Conservation (phyloP, 768 basidiomycete species). For the Boletus reticulatus region DNA sequence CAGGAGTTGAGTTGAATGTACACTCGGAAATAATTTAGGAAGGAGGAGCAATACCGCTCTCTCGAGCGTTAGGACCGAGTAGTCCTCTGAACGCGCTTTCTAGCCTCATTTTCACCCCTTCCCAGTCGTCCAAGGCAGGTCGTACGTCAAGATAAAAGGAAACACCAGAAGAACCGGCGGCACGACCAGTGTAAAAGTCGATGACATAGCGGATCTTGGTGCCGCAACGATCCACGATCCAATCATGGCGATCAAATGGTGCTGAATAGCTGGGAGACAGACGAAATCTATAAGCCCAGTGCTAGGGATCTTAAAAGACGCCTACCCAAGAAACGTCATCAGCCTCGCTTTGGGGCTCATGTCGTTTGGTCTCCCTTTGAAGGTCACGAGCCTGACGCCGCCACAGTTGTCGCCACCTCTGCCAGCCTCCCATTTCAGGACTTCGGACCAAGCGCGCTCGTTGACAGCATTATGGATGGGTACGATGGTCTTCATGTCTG, state of each 20-base stretch:
- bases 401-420: slow-evolving; percentile 83
- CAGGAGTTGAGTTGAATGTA: slow-evolving; percentile 9
- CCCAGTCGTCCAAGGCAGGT: slow-evolving; percentile 93
- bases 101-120: slow-evolving; percentile 83
- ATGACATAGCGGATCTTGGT: slow-evolving; percentile 90
- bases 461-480: slow-evolving; percentile 99
- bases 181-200: slow-evolving; percentile 93
- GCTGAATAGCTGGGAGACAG: slow-evolving; percentile 67
- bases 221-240: slow-evolving; percentile 94
- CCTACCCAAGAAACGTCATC: slow-evolving; percentile 85
- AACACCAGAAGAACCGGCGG: slow-evolving; percentile 45
- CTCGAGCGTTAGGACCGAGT: slow-evolving; percentile 22
- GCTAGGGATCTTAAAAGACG: slow-evolving; percentile 3
- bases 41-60: slow-evolving; percentile 17
- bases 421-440: slow-evolving; percentile 79
- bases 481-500: slow-evolving; percentile 95
- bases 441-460: slow-evolving; percentile 85
- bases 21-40: slow-evolving; percentile 9
- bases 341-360: slow-evolving; percentile 77
- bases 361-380: slow-evolving; percentile 85
- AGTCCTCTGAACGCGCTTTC: slow-evolving; percentile 50
- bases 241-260: slow-evolving; percentile 97
- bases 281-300: not conserved
- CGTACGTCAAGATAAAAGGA: slow-evolving; percentile 95
- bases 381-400: slow-evolving; percentile 79